phyloP scores from a whole-genome alignment of 1,139 yeast species.

The Zygoascus hellenicus region DNA sequence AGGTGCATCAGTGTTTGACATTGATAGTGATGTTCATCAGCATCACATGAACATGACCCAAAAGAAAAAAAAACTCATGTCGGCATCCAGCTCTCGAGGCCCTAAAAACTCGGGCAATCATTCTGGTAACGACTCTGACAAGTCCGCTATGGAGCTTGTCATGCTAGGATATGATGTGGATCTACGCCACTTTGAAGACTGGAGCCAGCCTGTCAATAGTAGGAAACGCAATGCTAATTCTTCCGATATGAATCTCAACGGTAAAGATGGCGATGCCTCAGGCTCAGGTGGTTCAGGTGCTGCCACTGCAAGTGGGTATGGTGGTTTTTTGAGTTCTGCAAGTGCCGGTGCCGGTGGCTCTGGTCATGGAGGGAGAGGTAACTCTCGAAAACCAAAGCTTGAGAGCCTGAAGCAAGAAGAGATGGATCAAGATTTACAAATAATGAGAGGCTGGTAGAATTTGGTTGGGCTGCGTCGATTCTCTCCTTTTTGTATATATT shows the following conservation, averaged over 20 bases:
- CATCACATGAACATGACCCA: slow-evolving; percentile 5
- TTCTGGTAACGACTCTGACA: slow-evolving; percentile 6
- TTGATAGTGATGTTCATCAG: slow-evolving; percentile 7
- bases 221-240: slow-evolving; percentile 6
- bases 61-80: slow-evolving; percentile 4
- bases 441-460: not conserved
- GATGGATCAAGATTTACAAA: slow-evolving; percentile 1
- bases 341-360: not conserved
- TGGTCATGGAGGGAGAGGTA: not conserved
- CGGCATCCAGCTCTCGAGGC: not conserved
- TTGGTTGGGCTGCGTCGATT: too few relatives aligned
- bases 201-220: slow-evolving; percentile 8
- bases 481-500: too few relatives aligned
- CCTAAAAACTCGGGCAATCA: not conserved
- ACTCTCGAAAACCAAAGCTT: slow-evolving; percentile 4
- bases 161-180: slow-evolving; percentile 3
- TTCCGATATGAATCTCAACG: not conserved
- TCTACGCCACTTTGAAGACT: slow-evolving; percentile 10
- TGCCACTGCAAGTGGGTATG: slow-evolving; percentile 7
- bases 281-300: slow-evolving; percentile 10
- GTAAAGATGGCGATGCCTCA: slow-evolving; percentile 6
- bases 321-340: not conserved
- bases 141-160: slow-evolving; percentile 2
- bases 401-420: slow-evolving; percentile 4
- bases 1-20: slow-evolving; percentile 7